These are phyloP conservation scores for Arabis alpina DNA, from an alignment of 345 rosid genomes.

Conservation along the genomic window DNA sequence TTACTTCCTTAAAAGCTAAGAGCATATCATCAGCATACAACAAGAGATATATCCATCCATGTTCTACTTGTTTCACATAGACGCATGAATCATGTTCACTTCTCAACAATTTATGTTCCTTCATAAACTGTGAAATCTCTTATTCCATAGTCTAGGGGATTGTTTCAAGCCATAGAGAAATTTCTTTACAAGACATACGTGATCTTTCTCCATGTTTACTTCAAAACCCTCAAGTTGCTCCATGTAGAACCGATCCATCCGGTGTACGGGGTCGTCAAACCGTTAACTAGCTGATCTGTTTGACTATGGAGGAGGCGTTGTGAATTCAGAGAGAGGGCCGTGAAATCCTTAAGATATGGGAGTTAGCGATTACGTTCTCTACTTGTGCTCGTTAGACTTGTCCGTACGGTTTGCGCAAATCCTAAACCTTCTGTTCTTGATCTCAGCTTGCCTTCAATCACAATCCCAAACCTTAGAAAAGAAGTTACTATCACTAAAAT, in stretches of 20 bases:
- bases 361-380: slow-evolving; percentile 44
- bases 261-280: slow-evolving; percentile 51
- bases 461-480: slow-evolving; percentile 48
- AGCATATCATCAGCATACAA: no score
- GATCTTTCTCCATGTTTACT: no score
- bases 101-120: no score
- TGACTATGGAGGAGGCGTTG: slow-evolving; percentile 57
- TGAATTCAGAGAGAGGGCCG: slow-evolving; percentile 48
- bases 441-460: slow-evolving; percentile 58
- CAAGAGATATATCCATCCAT: no score
- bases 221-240: no score
- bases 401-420: slow-evolving; percentile 44
- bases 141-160: no score
- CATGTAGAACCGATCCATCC: slow-evolving; percentile 50
- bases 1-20: no score
- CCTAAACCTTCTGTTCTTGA: slow-evolving; percentile 40
- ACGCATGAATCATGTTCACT: no score
- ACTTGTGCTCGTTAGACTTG: slow-evolving; percentile 49
- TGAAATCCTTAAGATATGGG: slow-evolving; percentile 48
- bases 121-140: no score
- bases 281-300: slow-evolving; percentile 51
- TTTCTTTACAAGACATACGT: no score
- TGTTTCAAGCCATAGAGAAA: no score
- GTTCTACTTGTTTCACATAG: no score
- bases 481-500: slow-evolving; percentile 49